Evolutionary conservation across 2,329 filamentous ascomycete species (phyloP).

Genomic region (Conoideocrella luteorostrata): DNA sequence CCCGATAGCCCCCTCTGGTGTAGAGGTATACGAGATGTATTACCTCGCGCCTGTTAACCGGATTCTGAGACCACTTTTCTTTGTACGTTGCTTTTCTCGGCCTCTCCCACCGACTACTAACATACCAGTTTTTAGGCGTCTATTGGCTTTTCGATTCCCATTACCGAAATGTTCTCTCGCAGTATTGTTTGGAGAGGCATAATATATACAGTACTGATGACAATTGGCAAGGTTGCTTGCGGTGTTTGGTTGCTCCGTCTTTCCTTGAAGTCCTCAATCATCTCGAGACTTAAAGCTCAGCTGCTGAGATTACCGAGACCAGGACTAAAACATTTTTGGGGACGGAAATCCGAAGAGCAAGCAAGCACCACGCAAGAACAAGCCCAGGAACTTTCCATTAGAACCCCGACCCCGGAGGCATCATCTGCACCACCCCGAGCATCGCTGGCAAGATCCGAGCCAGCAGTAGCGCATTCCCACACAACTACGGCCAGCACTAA

Average conservation of each 20-base stretch:
- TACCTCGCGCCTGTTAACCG: slow-evolving; percentile 33
- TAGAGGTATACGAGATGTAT: slow-evolving; percentile 31
- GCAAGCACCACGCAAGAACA: too few relatives aligned
- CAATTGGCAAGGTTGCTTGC: slow-evolving; percentile 53
- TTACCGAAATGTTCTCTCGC: slow-evolving; percentile 60
- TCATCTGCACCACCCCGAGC: too few relatives aligned
- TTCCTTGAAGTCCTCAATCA: background rate
- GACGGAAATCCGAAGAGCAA: too few relatives aligned
- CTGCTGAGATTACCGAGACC: background rate
- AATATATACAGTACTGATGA: slow-evolving; percentile 67
- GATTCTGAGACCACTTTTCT: slow-evolving; percentile 66
- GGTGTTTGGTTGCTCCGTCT: slow-evolving; percentile 48
- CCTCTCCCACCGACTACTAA: background rate
- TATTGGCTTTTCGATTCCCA: slow-evolving; percentile 73
- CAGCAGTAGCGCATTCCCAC: slow-evolving; percentile 1
- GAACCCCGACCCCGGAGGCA: too few relatives aligned
- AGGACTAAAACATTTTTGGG: too few relatives aligned
- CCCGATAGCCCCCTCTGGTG: background rate
- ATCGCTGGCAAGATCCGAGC: background rate
- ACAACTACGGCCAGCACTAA: slow-evolving; percentile 27
- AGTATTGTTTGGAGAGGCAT: slow-evolving; percentile 64
- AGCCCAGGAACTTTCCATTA: too few relatives aligned
- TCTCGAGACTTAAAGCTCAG: too few relatives aligned
- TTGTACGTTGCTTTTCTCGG: slow-evolving; percentile 35
- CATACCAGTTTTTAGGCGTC: slow-evolving; percentile 22